Base-by-base conservation (phyloP, 2,329 filamentous ascomycete species). In the Pestalotiopsis sp. region DNA sequence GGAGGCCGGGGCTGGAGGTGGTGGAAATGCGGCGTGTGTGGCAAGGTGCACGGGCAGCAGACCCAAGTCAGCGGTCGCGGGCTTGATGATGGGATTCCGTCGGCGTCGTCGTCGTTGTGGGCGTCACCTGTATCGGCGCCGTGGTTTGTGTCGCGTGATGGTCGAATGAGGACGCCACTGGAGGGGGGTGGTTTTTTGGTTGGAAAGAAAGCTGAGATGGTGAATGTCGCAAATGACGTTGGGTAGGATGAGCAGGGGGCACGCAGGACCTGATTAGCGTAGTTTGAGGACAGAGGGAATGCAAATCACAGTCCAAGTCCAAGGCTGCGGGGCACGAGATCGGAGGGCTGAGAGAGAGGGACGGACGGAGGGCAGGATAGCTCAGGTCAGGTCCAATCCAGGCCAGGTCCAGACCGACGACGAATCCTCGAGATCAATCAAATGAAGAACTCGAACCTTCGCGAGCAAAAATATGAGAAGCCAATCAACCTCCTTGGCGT, bases 141-240 rank as follows among this genome's bases (percentile, higher is more conserved):
- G 27, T 13, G 25, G n/a, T 31, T 41, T 13, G 52, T 67, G 65
- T 67, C 65, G 65, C 49, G 56, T 60, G 39, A 56, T 20, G 52
- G 62, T 49, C 20, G 23, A 14, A 49, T 31, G 65, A 59, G 36
- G 65, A 25, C 61, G 61, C 20, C n/a, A n/a, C 45, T 23, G 45
- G 45, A 52, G 14, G 45, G 41, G 36, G 36, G 61, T 20, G 31
- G 31, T 36, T 36, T 45, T 45, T 64, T 64, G 27, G 38, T 52
- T 23, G 36, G 39, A 31, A 39, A 25, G 20, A 59, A 59, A 59
- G 57, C 57, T 45, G 41, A 52, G 64, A 60, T 67, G 65, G 65
- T 59, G 65, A 41, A 67, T 60, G 27, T 67, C 65, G 65, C 65
- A 67, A 60, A 67, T 67, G 65, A 67, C 65, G 65, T 67, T 67